Conservation (phyloP, 1,284 basidiomycete species). For the Microbotryum intermedium region DNA sequence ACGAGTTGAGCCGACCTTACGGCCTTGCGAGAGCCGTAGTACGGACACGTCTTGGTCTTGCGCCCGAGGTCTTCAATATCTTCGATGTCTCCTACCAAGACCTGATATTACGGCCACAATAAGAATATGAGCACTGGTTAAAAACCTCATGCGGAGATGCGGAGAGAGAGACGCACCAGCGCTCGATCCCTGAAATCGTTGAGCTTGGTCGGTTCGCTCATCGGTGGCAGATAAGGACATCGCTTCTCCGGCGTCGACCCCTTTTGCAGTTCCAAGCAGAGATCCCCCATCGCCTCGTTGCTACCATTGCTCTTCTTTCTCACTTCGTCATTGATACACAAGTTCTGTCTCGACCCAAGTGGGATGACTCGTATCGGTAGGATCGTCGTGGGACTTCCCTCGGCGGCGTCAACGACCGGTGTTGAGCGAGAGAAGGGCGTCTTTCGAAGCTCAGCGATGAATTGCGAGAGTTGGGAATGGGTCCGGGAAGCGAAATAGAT, state of each 20-base stretch:
- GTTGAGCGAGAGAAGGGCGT: constrained; percentile 45
- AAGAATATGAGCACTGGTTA: background rate
- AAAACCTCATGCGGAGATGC: background rate
- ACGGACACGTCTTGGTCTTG: constrained; percentile 68
- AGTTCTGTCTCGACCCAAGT: constrained; percentile 81
- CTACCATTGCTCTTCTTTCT: constrained; percentile 50
- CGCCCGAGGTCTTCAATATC: constrained; percentile 71
- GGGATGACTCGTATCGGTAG: constrained; percentile 53
- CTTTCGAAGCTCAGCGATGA: constrained; percentile 74
- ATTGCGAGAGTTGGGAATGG: constrained; percentile 87
- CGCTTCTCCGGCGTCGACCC: constrained; percentile 57
- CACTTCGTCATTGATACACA: constrained; percentile 83
- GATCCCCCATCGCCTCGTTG: constrained; percentile 68
- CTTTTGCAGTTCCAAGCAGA: constrained; percentile 75
- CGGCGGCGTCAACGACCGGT: background rate
- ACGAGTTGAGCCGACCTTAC: constrained; percentile 60
- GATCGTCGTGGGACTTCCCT: background rate
- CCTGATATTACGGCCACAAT: constrained; percentile 46
- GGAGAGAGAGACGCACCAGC: constrained; percentile 48
- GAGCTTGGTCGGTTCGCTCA: constrained; percentile 62
- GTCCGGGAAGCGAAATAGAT: constrained; percentile 92
- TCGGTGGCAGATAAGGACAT: constrained; percentile 68
- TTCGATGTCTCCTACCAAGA: constrained; percentile 85
- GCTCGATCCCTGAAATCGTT: constrained; percentile 84
- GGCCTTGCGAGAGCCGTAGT: constrained; percentile 80